phyloP scores from a whole-genome alignment of 352 stramenopile species.

The Elongisporangium prolatum region DNA sequence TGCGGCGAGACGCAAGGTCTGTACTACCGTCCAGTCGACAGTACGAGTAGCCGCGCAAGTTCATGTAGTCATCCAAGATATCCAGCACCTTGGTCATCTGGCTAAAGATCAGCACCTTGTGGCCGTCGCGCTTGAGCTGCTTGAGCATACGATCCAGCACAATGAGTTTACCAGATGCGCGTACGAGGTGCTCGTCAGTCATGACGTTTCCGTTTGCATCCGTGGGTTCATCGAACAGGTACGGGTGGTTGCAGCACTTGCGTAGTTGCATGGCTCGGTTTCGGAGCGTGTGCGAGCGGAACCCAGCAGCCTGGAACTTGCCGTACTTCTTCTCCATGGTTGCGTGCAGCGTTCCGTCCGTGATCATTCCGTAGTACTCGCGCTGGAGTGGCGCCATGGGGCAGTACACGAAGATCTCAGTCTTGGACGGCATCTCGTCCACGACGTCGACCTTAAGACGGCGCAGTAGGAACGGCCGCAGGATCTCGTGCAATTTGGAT shows the following conservation, averaged over 20 bases:
- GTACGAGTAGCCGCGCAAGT: constrained; percentile 87
- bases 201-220: constrained; percentile 41
- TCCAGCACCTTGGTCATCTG: constrained; percentile 98
- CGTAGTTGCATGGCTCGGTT: constrained; percentile 80
- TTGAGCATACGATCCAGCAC: constrained; percentile 97
- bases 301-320: constrained; percentile 38
- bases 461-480: constrained; percentile 95
- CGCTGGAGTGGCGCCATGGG: constrained; percentile 92
- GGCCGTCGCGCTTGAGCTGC: constrained; percentile 91
- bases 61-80: constrained; percentile 96
- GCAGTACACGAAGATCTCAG: constrained; percentile 97
- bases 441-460: constrained; percentile 95
- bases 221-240: constrained; percentile 83
- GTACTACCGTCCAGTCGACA: constrained; percentile 97
- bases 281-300: constrained; percentile 51
- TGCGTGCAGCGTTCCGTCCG: constrained; percentile 83
- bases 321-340: constrained; percentile 84
- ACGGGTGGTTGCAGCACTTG: constrained; percentile 88
- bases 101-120: constrained; percentile 98
- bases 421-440: constrained; percentile 94
- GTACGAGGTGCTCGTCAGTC: constrained; percentile 89
- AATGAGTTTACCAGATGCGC: constrained; percentile 96
- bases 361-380: constrained; percentile 94
- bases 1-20: constrained; percentile 88
- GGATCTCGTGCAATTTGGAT: constrained; percentile 96